Conservation (phyloP, 1,284 basidiomycete genomes). For the Rhodotorula sp. region DNA sequence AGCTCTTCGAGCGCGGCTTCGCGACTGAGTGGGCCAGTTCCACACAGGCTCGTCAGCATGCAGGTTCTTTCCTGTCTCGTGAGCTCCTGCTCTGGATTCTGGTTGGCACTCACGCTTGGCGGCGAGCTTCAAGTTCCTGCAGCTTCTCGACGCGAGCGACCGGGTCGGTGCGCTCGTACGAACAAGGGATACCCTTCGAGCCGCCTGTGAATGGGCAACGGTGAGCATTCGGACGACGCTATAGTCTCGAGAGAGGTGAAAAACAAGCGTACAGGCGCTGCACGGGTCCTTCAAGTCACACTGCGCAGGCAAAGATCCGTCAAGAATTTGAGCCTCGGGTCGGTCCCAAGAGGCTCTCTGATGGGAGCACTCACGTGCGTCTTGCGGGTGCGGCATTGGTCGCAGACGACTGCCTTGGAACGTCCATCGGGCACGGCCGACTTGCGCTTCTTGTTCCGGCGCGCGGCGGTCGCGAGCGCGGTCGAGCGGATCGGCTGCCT, state of each 20-base stretch:
- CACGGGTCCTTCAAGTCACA: constrained; percentile 3
- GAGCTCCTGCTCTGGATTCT: too few relatives aligned
- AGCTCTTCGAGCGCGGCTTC: not conserved
- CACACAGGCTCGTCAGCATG: not conserved
- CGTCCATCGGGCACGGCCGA: not conserved
- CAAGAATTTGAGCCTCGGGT: too few relatives aligned
- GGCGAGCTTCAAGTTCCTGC: not conserved
- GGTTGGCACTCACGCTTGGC: not conserved
- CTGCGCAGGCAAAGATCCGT: not conserved
- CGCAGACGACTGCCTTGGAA: constrained; percentile 1
- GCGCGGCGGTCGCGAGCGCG: constrained; percentile 7
- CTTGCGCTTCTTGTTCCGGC: not conserved
- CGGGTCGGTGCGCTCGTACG: not conserved
- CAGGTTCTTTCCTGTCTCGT: too few relatives aligned
- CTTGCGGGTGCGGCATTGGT: constrained; percentile 4
- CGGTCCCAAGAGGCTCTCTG: too few relatives aligned
- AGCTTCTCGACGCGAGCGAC: not conserved
- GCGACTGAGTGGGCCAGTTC: not conserved
- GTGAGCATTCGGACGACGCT: too few relatives aligned
- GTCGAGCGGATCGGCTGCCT: not conserved
- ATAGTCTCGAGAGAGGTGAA: too few relatives aligned
- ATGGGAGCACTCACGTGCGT: not conserved
- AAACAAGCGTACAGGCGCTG: not conserved
- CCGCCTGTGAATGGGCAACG: not conserved
- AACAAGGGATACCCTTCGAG: not conserved